phyloP scores from a whole-genome alignment of 2,329 filamentous ascomycete genomes.

The Penicillium carneum region DNA sequence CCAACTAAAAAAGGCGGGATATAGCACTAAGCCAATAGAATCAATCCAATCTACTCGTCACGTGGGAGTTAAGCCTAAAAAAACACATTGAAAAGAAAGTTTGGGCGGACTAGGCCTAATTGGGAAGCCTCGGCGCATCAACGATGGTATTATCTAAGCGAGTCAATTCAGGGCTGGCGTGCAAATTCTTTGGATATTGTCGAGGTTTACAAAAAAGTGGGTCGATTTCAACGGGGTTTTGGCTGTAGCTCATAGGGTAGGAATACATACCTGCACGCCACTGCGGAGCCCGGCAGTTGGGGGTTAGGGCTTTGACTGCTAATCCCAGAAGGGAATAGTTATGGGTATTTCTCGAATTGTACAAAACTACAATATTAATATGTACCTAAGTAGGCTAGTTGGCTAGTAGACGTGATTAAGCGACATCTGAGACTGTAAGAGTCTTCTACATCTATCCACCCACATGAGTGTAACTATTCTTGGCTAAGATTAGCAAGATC shows the following conservation, averaged over 20 bases:
- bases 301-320: constrained; percentile 18
- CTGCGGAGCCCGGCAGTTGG: constrained; percentile 34
- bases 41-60: no score
- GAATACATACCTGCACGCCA: constrained; percentile 4
- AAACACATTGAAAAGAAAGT: no score
- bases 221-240: no score
- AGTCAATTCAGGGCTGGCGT: no score
- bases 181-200: no score
- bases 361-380: neutral
- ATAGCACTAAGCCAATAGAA: no score
- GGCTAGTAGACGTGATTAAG: neutral
- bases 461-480: constrained; percentile 7
- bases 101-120: no score
- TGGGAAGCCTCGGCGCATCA: no score
- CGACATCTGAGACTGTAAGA: constrained; percentile 1
- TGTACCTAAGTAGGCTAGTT: neutral
- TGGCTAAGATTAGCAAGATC: constrained; percentile 25
- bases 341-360: neutral
- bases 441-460: neutral
- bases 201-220: no score
- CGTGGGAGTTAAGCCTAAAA: no score
- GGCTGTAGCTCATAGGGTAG: neutral
- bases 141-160: no score
- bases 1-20: no score
- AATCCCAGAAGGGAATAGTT: constrained; percentile 25